phyloP scores from a whole-genome alignment of 164 flowering plant species.

The Dillenia turbinata region DNA sequence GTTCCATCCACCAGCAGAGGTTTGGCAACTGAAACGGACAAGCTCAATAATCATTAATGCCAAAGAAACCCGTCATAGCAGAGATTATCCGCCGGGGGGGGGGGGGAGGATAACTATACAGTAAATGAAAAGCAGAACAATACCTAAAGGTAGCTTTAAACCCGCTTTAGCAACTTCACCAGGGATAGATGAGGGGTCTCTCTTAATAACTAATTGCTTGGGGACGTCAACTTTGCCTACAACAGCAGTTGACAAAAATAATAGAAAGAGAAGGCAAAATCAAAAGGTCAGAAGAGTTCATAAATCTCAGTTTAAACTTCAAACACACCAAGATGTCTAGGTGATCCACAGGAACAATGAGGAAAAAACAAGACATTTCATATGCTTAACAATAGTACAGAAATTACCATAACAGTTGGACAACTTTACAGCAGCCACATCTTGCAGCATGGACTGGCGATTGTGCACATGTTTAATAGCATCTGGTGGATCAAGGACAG shows the following conservation, averaged over 20 bases:
- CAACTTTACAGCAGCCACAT: slow-evolving; percentile 43
- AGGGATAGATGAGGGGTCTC: slow-evolving; percentile 59
- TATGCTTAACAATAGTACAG: background rate
- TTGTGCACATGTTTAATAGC: slow-evolving; percentile 48
- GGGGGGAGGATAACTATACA: too few species aligned
- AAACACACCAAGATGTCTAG: background rate
- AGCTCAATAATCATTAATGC: too few species aligned
- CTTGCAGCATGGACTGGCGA: slow-evolving; percentile 62
- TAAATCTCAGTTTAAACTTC: background rate
- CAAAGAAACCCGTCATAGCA: too few species aligned
- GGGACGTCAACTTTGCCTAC: slow-evolving; percentile 76
- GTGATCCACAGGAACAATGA: background rate
- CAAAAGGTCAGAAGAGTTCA: background rate
- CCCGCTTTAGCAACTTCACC: slow-evolving; percentile 66
- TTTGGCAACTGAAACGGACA: slow-evolving; percentile 40
- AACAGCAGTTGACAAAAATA: slow-evolving; percentile 1
- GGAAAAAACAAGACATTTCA: too few species aligned
- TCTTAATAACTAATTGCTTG: slow-evolving; percentile 58
- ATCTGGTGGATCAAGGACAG: slow-evolving; percentile 60
- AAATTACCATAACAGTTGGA: slow-evolving; percentile 42
- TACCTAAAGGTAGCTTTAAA: slow-evolving; percentile 69
- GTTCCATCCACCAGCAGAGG: slow-evolving; percentile 48
- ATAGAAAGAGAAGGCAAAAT: background rate
- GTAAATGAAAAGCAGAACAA: too few species aligned
- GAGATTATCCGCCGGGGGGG: too few species aligned